Conservation (phyloP, 768 basidiomycete genomes). For the Nevesoporus exiguus region DNA sequence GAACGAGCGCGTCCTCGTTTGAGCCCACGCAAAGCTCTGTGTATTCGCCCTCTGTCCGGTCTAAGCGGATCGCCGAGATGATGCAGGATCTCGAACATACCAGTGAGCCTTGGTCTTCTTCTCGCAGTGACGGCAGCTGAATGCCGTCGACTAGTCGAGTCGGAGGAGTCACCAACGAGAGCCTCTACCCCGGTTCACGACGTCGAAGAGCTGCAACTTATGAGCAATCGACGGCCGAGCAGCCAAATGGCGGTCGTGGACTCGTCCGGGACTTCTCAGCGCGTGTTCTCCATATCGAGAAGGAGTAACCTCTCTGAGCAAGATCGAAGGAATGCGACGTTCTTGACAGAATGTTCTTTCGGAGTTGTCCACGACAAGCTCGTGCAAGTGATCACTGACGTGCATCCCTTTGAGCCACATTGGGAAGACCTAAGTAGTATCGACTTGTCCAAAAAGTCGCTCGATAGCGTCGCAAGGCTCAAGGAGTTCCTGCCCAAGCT, state of each 20-base stretch:
- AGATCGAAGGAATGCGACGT: slow-evolving; percentile 52
- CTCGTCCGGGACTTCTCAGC: slow-evolving; percentile 31
- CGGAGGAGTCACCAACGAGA: slow-evolving; percentile 57
- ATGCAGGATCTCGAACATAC: slow-evolving; percentile 69
- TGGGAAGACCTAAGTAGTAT: slow-evolving; percentile 82
- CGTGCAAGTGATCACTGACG: slow-evolving; percentile 89
- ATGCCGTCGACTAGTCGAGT: slow-evolving; percentile 22
- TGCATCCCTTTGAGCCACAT: slow-evolving; percentile 90
- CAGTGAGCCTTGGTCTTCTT: slow-evolving; percentile 47
- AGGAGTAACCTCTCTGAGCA: slow-evolving; percentile 35
- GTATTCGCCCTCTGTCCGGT: slow-evolving; percentile 59
- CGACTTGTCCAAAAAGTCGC: slow-evolving; percentile 59
- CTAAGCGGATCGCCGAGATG: slow-evolving; percentile 79
- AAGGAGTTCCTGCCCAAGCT: slow-evolving; percentile 90
- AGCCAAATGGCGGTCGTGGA: slow-evolving; percentile 25
- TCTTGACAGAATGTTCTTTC: slow-evolving; percentile 96
- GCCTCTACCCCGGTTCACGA: slow-evolving; percentile 44
- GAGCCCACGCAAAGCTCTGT: slow-evolving; percentile 20
- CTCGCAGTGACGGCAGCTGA: slow-evolving; percentile 2
- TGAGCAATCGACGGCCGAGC: slow-evolving; percentile 41
- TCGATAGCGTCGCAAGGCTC: slow-evolving; percentile 65
- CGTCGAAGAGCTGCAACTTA: slow-evolving; percentile 45
- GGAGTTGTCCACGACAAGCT: slow-evolving; percentile 89
- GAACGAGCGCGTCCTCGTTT: slow-evolving; percentile 17
- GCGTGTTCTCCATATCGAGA: slow-evolving; percentile 45